A percentile compares a stretch with the other conserved stretches of the same genome.
Conservation (phyloP, 257 asterid genomes). For the Marsdenia floribunda region DNA sequence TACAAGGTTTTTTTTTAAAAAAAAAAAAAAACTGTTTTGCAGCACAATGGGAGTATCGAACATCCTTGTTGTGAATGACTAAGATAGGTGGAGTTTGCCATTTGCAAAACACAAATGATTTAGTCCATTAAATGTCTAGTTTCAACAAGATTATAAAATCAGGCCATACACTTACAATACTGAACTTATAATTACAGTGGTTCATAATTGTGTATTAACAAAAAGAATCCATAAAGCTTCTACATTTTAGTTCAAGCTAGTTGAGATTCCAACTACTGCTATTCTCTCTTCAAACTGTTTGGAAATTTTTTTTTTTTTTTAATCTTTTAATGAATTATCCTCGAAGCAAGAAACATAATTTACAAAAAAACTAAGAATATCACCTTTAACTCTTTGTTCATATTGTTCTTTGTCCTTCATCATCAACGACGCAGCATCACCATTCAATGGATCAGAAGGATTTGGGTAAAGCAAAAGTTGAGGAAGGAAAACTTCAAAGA, state of each 20-base stretch:
- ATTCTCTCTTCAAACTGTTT: not conserved
- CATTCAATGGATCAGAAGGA: conserved; percentile 83
- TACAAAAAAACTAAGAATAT: not conserved
- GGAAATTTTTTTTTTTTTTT: not conserved
- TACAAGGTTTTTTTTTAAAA: too few relatives aligned
- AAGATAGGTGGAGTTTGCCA: too few relatives aligned
- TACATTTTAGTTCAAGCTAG: not conserved
- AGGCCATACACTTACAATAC: not conserved
- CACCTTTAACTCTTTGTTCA: conserved; percentile 85
- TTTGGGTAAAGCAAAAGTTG: conserved; percentile 91
- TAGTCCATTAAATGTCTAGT: too few relatives aligned
- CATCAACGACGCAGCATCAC: conserved; percentile 95
- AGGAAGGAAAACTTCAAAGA: conserved; percentile 92
- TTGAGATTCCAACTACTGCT: not conserved
- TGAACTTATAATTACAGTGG: not conserved
- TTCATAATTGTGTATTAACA: not conserved
- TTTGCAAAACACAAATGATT: too few relatives aligned
- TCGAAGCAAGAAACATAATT: not conserved
- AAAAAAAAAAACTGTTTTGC: too few relatives aligned
- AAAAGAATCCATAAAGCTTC: not conserved
- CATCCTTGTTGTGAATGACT: too few relatives aligned
- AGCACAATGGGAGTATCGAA: too few relatives aligned
- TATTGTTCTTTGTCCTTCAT: conserved; percentile 72
- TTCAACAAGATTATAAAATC: too few relatives aligned
- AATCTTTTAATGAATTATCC: not conserved